Base-by-base conservation (phyloP, 306 rosid species). In the Trifolium subterraneum region DNA sequence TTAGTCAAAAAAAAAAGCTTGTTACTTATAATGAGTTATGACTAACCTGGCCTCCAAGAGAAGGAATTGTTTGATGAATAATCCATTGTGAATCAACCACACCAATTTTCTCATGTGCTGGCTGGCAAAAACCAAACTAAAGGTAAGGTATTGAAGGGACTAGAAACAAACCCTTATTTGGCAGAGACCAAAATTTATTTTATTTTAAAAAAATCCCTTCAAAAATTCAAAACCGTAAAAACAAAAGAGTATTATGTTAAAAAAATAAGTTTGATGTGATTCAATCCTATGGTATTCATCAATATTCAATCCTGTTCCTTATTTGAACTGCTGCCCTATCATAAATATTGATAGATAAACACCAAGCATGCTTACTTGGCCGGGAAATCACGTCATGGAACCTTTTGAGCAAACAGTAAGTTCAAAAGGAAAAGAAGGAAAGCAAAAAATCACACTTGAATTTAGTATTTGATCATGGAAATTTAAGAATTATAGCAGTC, bases 71-170 rank as follows among this genome's bases (percentile, higher is more conserved):
- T 88, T 91, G 98, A 87, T 94, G 98, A 82, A 91, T 77, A 84
- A 94, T 84, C 98, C 98, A 94, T 70, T 89, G 96, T 0, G 97
- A 88, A 88, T 94, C 98, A 77, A 94, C 90, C 63, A 94, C 96
- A 3, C 98, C 98, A 73, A 94, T 91, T 82, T 91, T 94, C 80
- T 89, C 97, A 83, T 94, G 91, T 42, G 98, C 93, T 27, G 98
- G 98, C 96, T 90, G 87, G 77, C 64, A 48, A 70, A 75, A 73
- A 80, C 36, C 38, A 85, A 78, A 72, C 70, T 69, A 31, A 80
- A 68, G 18, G 55, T 41, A 64, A 10, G 27, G 47, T 39, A 64
- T 59, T 41, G 19, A 10, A 20, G 48, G 23, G 16, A 68, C n/a
- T 23, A 77, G 55, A 61, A 59, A 13, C 16, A 25, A 44, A 25